Evolutionary conservation across 495 filamentous ascomycete species (phyloP).

Genomic region (Penicillium psychrofluorescens): DNA sequence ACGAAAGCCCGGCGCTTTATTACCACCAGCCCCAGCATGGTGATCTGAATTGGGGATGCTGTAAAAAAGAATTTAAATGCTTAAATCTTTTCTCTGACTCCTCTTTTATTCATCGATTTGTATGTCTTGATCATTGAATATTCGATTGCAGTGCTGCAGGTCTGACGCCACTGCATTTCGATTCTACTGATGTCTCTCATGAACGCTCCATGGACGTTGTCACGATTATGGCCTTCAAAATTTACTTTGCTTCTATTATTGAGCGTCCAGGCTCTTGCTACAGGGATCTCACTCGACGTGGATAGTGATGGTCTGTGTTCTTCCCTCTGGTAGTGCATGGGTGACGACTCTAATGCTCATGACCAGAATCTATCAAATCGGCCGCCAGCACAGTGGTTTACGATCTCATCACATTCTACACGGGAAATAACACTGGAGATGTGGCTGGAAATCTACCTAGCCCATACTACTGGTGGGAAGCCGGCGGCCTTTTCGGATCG

Average conservation of each 20-base stretch:
- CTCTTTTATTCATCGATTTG: not conserved
- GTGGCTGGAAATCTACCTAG: conserved; percentile 60
- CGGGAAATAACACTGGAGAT: conserved; percentile 59
- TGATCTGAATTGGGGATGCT: too few species aligned
- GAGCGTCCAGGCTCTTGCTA: not conserved
- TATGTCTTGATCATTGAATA: not conserved
- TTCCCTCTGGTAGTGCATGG: not conserved
- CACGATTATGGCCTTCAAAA: not conserved
- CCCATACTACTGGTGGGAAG: conserved; percentile 76
- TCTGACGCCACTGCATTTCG: not conserved
- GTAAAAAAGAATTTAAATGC: too few species aligned
- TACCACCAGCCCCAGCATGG: not conserved
- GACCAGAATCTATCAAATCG: conserved; percentile 37
- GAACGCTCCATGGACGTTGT: not conserved
- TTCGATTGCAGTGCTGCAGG: not conserved
- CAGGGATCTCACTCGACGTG: conserved; percentile 1
- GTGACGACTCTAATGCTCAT: not conserved
- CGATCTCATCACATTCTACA: conserved; percentile 51
- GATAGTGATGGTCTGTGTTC: not conserved
- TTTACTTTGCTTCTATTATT: not conserved
- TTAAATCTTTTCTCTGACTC: too few species aligned
- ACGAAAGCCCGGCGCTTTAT: too few species aligned
- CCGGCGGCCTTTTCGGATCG: conserved; percentile 61
- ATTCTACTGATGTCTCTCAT: not conserved
- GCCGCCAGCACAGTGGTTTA: conserved; percentile 31